phyloP scores from a whole-genome alignment of 2,329 filamentous ascomycete genomes.

The Venturia carpophila region DNA sequence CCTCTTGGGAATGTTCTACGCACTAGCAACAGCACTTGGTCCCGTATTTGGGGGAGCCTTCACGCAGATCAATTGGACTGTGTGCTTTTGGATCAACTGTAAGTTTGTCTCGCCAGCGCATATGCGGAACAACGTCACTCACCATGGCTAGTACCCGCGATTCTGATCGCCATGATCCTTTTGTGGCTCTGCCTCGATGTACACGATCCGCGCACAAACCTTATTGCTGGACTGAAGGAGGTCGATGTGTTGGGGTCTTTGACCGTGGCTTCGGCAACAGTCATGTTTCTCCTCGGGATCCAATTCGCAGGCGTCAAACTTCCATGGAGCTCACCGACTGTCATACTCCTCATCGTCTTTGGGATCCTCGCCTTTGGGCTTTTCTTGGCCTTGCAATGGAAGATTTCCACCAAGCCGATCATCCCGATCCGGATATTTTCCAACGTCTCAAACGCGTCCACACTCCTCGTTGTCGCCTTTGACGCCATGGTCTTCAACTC shows the following conservation, averaged over 20 bases:
- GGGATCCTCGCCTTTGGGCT: slow-evolving; percentile 41
- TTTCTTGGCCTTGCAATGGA: slow-evolving; percentile 56
- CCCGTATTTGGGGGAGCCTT: slow-evolving; percentile 48
- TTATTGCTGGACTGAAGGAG: slow-evolving; percentile 42
- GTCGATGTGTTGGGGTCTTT: slow-evolving; percentile 49
- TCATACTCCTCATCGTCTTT: slow-evolving; percentile 48
- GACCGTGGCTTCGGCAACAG: slow-evolving; percentile 43
- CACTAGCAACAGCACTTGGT: slow-evolving; percentile 45
- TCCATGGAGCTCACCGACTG: slow-evolving; percentile 47
- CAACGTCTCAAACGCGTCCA: slow-evolving; percentile 48
- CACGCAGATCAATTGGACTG: slow-evolving; percentile 42
- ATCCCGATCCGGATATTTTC: slow-evolving; percentile 58
- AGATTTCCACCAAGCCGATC: slow-evolving; percentile 57
- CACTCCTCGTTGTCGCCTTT: slow-evolving; percentile 42
- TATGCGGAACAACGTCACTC: slow-evolving; percentile 16
- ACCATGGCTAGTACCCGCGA: slow-evolving; percentile 39
- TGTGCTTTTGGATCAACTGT: slow-evolving; percentile 35
- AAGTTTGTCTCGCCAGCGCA: slow-evolving; percentile 26
- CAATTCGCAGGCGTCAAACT: slow-evolving; percentile 48
- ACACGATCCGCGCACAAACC: slow-evolving; percentile 45
- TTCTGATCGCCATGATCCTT: slow-evolving; percentile 41
- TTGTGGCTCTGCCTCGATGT: slow-evolving; percentile 48
- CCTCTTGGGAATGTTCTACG: slow-evolving; percentile 39
- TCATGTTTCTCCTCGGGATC: slow-evolving; percentile 47
- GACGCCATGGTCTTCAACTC: slow-evolving; percentile 55